phyloP scores from a whole-genome alignment of 257 asterid species.

The Nicotiana sylvestris region DNA sequence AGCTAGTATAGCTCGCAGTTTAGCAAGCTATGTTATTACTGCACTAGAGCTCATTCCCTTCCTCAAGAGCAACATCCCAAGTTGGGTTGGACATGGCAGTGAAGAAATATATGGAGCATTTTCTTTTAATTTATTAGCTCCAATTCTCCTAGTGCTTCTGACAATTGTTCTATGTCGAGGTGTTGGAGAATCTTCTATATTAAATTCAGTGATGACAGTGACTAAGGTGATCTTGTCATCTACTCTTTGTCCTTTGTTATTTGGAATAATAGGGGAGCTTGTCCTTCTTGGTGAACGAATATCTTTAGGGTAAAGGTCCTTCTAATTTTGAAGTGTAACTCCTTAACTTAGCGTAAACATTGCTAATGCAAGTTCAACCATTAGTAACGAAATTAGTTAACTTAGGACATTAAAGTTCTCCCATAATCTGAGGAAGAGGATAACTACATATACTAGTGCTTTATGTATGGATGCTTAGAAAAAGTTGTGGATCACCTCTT shows the following conservation, averaged over 20 bases:
- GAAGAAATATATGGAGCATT: constrained; percentile 62
- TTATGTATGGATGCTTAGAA: background rate
- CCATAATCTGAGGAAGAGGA: constrained; percentile 7
- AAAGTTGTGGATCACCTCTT: background rate
- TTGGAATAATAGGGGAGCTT: background rate
- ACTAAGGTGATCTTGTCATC: constrained; percentile 54
- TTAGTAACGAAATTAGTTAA: background rate
- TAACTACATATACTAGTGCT: background rate
- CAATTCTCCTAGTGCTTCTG: constrained; percentile 58
- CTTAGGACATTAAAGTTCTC: background rate
- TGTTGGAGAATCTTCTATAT: constrained; percentile 86
- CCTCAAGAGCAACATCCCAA: constrained; percentile 61
- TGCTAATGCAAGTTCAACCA: background rate
- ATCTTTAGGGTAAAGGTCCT: background rate
- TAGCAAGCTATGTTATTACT: constrained; percentile 73
- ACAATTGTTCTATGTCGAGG: constrained; percentile 83
- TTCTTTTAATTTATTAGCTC: constrained; percentile 79
- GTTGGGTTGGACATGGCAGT: constrained; percentile 87
- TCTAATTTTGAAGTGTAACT: background rate
- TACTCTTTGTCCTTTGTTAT: constrained; percentile 13
- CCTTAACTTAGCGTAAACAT: background rate
- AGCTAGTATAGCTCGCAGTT: constrained; percentile 97
- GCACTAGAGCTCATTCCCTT: constrained; percentile 76
- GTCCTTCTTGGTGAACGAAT: background rate
- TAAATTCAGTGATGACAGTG: constrained; percentile 72